Conservation (phyloP, 2,329 filamentous ascomycete species). For the Epichloe scottii region DNA sequence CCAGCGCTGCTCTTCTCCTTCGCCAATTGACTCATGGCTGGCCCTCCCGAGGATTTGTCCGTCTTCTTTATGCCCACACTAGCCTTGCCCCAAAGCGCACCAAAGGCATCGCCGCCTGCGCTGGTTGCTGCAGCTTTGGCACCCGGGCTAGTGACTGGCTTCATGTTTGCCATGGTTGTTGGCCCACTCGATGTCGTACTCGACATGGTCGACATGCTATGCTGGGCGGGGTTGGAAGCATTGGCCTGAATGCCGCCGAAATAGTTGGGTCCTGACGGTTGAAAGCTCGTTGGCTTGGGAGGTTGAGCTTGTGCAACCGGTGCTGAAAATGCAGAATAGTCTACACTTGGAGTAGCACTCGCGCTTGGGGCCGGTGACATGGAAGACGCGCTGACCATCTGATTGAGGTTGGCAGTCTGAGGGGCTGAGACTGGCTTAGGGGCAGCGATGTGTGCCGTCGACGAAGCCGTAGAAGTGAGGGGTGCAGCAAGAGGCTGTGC, state of each 20-base stretch:
- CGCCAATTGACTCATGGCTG: slow-evolving; percentile 86
- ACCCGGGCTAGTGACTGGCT: slow-evolving; percentile 32
- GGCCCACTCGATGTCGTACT: slow-evolving; percentile 23
- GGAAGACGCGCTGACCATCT: slow-evolving; percentile 68
- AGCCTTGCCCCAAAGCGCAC: slow-evolving; percentile 68
- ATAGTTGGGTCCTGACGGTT: slow-evolving; percentile 80
- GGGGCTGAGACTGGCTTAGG: slow-evolving; percentile 78
- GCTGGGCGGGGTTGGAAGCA: slow-evolving; percentile 17
- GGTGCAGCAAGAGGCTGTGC: slow-evolving; percentile 35
- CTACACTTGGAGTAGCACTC: slow-evolving; percentile 41
- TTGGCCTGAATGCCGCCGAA: slow-evolving; percentile 65
- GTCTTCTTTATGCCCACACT: slow-evolving; percentile 66
- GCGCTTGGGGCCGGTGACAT: slow-evolving; percentile 59
- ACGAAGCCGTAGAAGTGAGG: slow-evolving; percentile 38
- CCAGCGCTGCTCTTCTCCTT: slow-evolving; percentile 94
- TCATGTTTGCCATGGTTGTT: slow-evolving; percentile 31
- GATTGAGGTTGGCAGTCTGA: slow-evolving; percentile 67
- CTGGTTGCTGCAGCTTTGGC: slow-evolving; percentile 41
- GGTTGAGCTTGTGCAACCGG: slow-evolving; percentile 28
- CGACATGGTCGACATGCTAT: slow-evolving; percentile 18
- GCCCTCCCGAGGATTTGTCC: slow-evolving; percentile 46
- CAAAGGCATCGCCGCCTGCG: slow-evolving; percentile 73
- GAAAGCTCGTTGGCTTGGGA: slow-evolving; percentile 52
- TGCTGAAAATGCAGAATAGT: slow-evolving; percentile 49
- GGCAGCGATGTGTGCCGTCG: slow-evolving; percentile 57